Percentiles rank a stretch among this genome's conserved stretches.
Evolutionary conservation across 352 stramenopile genomes (phyloP).

Genomic region (Globisporangium camurandrum): DNA sequence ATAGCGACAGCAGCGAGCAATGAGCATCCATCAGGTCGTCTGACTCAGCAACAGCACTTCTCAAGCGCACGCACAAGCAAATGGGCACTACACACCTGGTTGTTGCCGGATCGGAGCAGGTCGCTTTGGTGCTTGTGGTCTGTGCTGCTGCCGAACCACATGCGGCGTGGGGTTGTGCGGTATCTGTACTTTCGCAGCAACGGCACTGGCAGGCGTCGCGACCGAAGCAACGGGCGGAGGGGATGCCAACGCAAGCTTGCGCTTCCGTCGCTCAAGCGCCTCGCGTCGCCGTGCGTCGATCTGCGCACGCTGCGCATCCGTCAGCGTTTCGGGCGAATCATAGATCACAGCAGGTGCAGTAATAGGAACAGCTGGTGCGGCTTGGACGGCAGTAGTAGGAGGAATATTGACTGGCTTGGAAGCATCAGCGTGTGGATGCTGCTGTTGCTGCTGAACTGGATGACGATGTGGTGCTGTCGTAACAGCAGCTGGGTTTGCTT

Average conservation of each 20-base stretch:
- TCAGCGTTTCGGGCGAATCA: conserved; percentile 32
- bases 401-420: no score
- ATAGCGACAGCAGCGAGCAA: no score
- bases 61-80: no score
- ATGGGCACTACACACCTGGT: no score
- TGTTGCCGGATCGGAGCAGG: not conserved
- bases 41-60: no score
- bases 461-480: not conserved
- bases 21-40: no score
- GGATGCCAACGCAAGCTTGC: conserved; percentile 2
- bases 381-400: no score
- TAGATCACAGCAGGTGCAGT: conserved; percentile 11
- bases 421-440: conserved; percentile 4
- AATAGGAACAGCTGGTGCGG: no score
- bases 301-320: conserved; percentile 36
- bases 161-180: no score
- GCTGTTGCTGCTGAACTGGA: no score
- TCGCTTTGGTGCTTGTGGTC: not conserved
- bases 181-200: not conserved
- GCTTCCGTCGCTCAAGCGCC: conserved; percentile 49
- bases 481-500: not conserved
- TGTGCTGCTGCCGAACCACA: not conserved
- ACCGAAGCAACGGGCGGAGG: not conserved
- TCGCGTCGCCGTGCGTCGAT: conserved; percentile 49
- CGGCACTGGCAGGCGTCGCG: not conserved